phyloP scores from a whole-genome alignment of 1,284 basidiomycete genomes.

The Ceratobasidium sp. region DNA sequence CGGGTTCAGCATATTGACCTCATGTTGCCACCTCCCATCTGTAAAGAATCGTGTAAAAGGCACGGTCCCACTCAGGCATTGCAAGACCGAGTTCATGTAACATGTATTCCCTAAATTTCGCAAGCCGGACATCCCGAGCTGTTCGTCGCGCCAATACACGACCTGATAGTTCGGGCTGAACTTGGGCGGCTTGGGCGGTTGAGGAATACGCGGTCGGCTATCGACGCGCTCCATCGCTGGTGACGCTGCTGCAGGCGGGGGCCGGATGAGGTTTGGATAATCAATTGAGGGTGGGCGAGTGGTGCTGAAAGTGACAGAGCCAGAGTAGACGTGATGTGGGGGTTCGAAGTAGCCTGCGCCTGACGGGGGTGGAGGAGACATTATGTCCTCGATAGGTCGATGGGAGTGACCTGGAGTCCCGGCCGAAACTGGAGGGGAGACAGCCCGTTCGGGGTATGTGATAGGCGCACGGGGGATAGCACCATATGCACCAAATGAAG shows the following conservation, averaged over 20 bases:
- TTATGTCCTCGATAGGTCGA: constrained; percentile 83
- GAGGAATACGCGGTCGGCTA: constrained; percentile 64
- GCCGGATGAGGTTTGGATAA: constrained; percentile 81
- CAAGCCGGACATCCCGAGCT: constrained; percentile 85
- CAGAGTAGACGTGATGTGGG: constrained; percentile 73
- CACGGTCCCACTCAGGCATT: constrained; percentile 92
- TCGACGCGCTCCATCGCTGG: constrained; percentile 75
- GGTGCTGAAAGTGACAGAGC: constrained; percentile 53
- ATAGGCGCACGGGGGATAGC: constrained; percentile 35
- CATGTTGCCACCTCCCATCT: constrained; percentile 87
- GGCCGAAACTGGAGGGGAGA: constrained; percentile 34
- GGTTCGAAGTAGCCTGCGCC: constrained; percentile 84
- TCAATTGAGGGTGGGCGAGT: constrained; percentile 69
- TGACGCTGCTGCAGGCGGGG: constrained; percentile 78
- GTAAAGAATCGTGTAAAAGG: constrained; percentile 93
- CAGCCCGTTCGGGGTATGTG: constrained; percentile 42
- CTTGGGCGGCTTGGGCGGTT: constrained; percentile 61
- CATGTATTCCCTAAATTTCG: constrained; percentile 99
- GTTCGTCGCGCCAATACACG: constrained; percentile 80
- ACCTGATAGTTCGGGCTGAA: constrained; percentile 79
- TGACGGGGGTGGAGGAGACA: constrained; percentile 71
- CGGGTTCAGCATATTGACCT: constrained; percentile 89
- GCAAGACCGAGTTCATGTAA: constrained; percentile 98
- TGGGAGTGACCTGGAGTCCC: constrained; percentile 55
- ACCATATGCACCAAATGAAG: constrained; percentile 18